Conservation (phyloP, 345 rosid species). For the Laguncularia racemosa region DNA sequence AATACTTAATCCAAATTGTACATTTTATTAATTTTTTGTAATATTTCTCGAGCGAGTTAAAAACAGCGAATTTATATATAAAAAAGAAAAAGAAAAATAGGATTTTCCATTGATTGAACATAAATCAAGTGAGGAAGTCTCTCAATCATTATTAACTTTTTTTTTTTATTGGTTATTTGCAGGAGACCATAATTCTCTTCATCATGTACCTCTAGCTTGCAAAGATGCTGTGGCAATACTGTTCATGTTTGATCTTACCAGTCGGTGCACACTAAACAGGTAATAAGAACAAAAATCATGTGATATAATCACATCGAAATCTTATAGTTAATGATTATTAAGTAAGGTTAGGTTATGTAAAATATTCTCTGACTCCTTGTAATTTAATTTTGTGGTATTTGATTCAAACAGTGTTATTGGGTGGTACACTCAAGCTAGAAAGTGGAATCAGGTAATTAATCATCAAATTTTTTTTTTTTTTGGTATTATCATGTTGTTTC, state of each 20-base stretch:
- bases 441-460: constrained; percentile 84
- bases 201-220: constrained; percentile 90
- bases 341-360: not conserved
- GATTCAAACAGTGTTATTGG: constrained; percentile 48
- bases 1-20: not conserved
- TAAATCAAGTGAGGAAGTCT: too few relatives aligned
- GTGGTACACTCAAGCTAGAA: constrained; percentile 86
- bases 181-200: constrained; percentile 63
- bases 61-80: too few relatives aligned
- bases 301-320: not conserved
- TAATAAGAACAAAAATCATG: constrained; percentile 12
- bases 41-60: not conserved
- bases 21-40: not conserved
- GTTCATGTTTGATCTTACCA: constrained; percentile 97
- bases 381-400: not conserved
- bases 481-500: too few relatives aligned
- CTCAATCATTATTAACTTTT: not conserved
- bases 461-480: constrained; percentile 1
- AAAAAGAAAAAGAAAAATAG: too few relatives aligned
- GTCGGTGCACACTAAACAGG: constrained; percentile 93
- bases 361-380: not conserved
- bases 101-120: too few relatives aligned
- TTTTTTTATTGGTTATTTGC: not conserved
- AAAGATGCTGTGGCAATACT: constrained; percentile 94
- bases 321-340: not conserved